Percentiles rank a stretch among this genome's conserved stretches.
Conservation (phyloP, 345 rosid species). For the Syzygium jambos region DNA sequence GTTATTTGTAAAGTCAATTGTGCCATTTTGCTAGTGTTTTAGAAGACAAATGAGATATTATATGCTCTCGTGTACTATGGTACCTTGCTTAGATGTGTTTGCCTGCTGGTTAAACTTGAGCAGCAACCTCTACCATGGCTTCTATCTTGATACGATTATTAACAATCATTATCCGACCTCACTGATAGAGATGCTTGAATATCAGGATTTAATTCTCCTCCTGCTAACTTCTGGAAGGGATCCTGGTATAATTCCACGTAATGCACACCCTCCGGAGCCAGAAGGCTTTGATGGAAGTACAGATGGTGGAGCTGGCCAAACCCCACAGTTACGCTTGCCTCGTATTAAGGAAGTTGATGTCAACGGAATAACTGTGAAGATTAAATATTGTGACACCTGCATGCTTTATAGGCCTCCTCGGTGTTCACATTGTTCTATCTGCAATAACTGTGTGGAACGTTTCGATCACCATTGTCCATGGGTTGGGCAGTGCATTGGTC, state of each 20-base stretch:
- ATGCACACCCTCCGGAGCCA: constrained; percentile 92
- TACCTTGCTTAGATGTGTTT: not conserved
- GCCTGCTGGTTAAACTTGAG: not conserved
- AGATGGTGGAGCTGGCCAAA: constrained; percentile 60
- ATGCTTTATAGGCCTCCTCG: constrained; percentile 98
- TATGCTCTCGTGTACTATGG: not conserved
- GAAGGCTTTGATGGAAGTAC: constrained; percentile 54
- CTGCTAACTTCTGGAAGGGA: constrained; percentile 93
- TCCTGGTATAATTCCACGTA: constrained; percentile 96
- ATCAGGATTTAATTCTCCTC: constrained; percentile 78
- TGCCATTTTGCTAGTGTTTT: not conserved
- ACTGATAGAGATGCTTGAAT: not conserved
- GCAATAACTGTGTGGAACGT: constrained; percentile 94
- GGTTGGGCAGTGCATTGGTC: constrained; percentile 99
- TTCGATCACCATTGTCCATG: constrained; percentile 99
- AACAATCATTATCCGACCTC: not conserved
- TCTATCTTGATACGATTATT: not conserved
- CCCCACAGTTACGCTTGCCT: constrained; percentile 74
- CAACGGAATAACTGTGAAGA: constrained; percentile 68
- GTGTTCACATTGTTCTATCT: constrained; percentile 97
- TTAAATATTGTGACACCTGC: constrained; percentile 96
- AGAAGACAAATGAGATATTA: not conserved
- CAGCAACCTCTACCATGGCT: not conserved
- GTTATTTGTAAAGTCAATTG: not conserved
- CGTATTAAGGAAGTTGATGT: constrained; percentile 82